Percentiles rank a stretch among this genome's conserved stretches.
These are phyloP conservation scores for Taphrina populina DNA, from an alignment of 1,139 yeast genomes.

Conservation along the genomic window DNA sequence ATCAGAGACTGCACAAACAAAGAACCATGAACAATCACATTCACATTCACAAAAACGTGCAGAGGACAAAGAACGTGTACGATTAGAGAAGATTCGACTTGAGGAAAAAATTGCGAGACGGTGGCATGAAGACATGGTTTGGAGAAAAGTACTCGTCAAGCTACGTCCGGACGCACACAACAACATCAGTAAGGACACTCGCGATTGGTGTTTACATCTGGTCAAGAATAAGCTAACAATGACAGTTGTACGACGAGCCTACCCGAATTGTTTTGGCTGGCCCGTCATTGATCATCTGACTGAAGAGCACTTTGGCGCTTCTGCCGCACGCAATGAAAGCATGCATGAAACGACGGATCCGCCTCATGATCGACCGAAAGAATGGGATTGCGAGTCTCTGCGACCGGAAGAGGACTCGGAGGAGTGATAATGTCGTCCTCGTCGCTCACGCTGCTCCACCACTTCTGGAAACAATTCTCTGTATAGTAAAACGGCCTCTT, in stretches of 20 bases:
- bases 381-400: neutral
- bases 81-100: conserved; percentile 47
- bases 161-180: conserved; percentile 94
- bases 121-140: conserved; percentile 79
- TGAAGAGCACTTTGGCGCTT: conserved; percentile 55
- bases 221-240: neutral
- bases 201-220: no score
- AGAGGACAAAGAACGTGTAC: conserved; percentile 40
- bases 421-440: conserved; percentile 1
- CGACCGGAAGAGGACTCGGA: neutral
- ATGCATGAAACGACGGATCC: conserved; percentile 5
- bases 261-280: conserved; percentile 96
- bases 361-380: neutral
- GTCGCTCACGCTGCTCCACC: neutral
- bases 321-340: conserved; percentile 1
- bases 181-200: conserved; percentile 53
- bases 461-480: conserved; percentile 22
- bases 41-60: conserved; percentile 15
- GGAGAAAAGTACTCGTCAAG: conserved; percentile 89
- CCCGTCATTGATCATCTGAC: conserved; percentile 82
- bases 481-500: conserved; percentile 26
- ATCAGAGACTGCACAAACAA: neutral
- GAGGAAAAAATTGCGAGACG: conserved; percentile 87
- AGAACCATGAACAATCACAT: conserved; percentile 2
- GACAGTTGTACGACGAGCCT: conserved; percentile 72